Evolutionary conservation across 768 basidiomycete species (phyloP).

Genomic region (Psilocybe tampanensis): DNA sequence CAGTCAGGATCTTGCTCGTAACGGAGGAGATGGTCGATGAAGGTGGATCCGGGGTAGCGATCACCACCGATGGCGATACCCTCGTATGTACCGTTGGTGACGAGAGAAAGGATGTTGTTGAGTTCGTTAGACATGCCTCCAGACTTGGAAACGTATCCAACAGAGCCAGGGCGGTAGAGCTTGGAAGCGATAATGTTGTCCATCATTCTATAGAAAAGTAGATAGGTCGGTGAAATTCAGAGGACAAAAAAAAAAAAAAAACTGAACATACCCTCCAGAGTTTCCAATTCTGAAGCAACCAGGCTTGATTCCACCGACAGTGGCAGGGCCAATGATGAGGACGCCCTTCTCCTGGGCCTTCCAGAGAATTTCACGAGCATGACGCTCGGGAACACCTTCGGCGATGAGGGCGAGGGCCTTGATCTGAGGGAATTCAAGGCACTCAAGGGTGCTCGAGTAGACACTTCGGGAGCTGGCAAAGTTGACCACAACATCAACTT

Average conservation of each 20-base stretch:
- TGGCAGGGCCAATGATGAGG: conserved; percentile 93
- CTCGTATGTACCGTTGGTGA: conserved; percentile 98
- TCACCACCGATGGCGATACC: conserved; percentile 99
- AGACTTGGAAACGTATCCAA: conserved; percentile 99
- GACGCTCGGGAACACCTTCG: conserved; percentile 98
- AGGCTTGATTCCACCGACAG: conserved; percentile 99
- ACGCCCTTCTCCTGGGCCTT: conserved; percentile 84
- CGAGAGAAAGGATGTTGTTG: conserved; percentile 98
- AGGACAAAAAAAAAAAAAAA: background rate
- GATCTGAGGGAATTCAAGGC: conserved; percentile 63
- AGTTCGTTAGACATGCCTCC: conserved; percentile 99
- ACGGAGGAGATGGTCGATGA: conserved; percentile 98
- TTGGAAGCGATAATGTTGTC: conserved; percentile 99
- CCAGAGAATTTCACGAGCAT: conserved; percentile 95
- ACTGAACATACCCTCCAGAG: conserved; percentile 79
- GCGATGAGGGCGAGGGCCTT: conserved; percentile 88
- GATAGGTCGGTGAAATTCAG: conserved; percentile 9
- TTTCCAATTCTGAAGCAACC: conserved; percentile 99
- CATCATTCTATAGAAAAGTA: conserved; percentile 76
- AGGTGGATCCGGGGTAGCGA: conserved; percentile 96
- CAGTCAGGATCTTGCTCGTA: conserved; percentile 97
- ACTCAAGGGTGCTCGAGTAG: conserved; percentile 93
- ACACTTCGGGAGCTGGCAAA: conserved; percentile 94
- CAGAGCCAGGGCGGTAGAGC: conserved; percentile 95
- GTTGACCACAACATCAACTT: conserved; percentile 98